Base-by-base conservation (phyloP, 345 rosid genomes). In the Acer yangbiense region DNA sequence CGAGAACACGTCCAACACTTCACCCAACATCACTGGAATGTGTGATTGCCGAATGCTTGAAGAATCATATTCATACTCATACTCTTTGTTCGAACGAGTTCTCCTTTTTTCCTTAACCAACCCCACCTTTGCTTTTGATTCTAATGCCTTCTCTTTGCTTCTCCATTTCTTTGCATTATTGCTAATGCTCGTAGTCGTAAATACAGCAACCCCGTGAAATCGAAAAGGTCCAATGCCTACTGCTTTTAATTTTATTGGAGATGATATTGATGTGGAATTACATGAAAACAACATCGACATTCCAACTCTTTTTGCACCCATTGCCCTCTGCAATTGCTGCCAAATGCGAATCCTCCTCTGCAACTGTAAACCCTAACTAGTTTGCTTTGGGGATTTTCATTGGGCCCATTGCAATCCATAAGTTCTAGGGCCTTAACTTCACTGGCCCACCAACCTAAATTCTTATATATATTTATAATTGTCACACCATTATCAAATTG, bases 21-120 rank as follows among this genome's bases (percentile, higher is more conserved):
- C 98, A 20, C 93, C 94, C 68, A 92, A 82, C 96, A 95, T 76
- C 50, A 93, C 98, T 20, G 98, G 99, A n/a, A 92, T 68, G 75
- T 95, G 97, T 1, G 91, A 78, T 2, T 76, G 76, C 68, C 69
- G 75, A 77, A 39, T 62, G 41, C 43, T 69, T 7, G 62, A 68
- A 69, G 62, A 68, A 69, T 69, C 74, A 27, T 41, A 79, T 3
- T 67, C 84, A 46, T 25, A 25, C 27, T 25, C 27, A 25, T 78
- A 87, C 76, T 83, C 92, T 76, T 86, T 93, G 65, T 83, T 86
- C 0, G 98, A 95, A 14, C 98, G 95, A 57, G 99, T 93, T 62
- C 99, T 89, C 68, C 90, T 82, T 85, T 92, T 93, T 73, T 91
- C 90, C 65, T 88, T 85, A 66, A 75, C 70, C 68, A 81, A 74